Base-by-base conservation (phyloP, 106 monocot genomes). In the Narthecium ossifragum region DNA sequence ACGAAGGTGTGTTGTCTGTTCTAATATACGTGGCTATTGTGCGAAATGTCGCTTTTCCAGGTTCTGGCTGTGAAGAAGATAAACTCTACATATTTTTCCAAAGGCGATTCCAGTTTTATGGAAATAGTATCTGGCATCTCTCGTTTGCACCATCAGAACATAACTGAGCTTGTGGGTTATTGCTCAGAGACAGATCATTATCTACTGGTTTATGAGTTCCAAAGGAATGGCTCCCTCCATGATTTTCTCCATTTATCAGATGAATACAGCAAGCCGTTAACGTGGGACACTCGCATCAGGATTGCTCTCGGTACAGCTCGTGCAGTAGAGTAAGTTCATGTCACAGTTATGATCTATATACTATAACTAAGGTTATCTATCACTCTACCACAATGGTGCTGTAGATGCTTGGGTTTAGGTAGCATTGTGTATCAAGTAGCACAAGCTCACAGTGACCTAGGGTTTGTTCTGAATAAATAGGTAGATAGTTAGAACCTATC, bases 301-400 rank as follows among this genome's bases (percentile, higher is more conserved):
- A 90, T 96, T 59, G 90, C 96, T 64, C 84, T 87, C 39, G 90
- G 84, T 22, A 96, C 84, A 40, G 96, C 90, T 70, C 80, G 84
- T 57, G 84, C 94, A 31, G 21, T 96, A 31, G 85, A 96, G 94
- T 90, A 93, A 85, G 81, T 73, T 59, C 20, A 63, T 61, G 4
- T 18, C 4, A 23, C 21, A 26, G 12, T 40, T 53, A 41, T 61
- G 4, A 12, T 26, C 43, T 43, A 43, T 43, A 13, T 43, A 17
- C 43, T 43, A 43, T n/a, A n/a, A n/a, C n/a, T n/a, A n/a, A n/a
- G n/a, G n/a, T n/a, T n/a, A n/a, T n/a, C n/a, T n/a, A n/a, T n/a
- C n/a, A n/a, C n/a, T n/a, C n/a, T n/a, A n/a, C n/a, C n/a, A n/a
- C n/a, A n/a, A n/a, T n/a, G n/a, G n/a, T n/a, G n/a, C n/a, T n/a